A percentile compares a stretch with the other conserved stretches of the same genome.
phyloP scores from a whole-genome alignment of 768 basidiomycete genomes.

The Suillus discolor region DNA sequence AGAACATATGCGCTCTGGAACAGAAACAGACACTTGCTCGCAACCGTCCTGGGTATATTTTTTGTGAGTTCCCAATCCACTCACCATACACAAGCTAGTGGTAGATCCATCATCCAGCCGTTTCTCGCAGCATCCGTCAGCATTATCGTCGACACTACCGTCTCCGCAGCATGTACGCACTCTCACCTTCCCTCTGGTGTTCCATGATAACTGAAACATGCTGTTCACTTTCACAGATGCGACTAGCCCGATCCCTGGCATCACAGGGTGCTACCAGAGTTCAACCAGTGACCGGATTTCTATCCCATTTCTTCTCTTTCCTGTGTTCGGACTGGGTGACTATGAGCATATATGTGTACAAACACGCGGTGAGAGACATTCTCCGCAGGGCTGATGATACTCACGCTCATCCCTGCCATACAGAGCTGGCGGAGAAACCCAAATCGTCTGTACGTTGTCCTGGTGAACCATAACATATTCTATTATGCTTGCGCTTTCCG shows the following conservation, averaged over 20 bases:
- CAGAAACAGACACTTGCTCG: neutral
- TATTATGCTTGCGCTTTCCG: too few species aligned
- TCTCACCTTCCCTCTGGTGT: neutral
- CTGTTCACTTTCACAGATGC: neutral
- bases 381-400: too few species aligned
- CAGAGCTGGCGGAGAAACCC: too few species aligned
- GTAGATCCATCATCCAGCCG: neutral
- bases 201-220: neutral
- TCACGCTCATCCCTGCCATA: too few species aligned
- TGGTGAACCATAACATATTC: too few species aligned
- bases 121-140: neutral
- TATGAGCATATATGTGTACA: too few species aligned
- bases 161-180: neutral
- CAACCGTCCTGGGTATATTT: neutral
- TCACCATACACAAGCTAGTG: neutral
- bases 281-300: too few species aligned
- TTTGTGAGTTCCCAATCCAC: neutral
- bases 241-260: neutral
- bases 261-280: neutral
- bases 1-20: neutral
- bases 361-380: too few species aligned
- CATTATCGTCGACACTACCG: neutral
- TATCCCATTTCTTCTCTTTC: too few species aligned
- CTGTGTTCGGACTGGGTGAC: too few species aligned
- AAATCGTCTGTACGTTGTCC: too few species aligned